Base-by-base conservation (phyloP, 2,329 filamentous ascomycete genomes). In the Diaporthe nobilis region DNA sequence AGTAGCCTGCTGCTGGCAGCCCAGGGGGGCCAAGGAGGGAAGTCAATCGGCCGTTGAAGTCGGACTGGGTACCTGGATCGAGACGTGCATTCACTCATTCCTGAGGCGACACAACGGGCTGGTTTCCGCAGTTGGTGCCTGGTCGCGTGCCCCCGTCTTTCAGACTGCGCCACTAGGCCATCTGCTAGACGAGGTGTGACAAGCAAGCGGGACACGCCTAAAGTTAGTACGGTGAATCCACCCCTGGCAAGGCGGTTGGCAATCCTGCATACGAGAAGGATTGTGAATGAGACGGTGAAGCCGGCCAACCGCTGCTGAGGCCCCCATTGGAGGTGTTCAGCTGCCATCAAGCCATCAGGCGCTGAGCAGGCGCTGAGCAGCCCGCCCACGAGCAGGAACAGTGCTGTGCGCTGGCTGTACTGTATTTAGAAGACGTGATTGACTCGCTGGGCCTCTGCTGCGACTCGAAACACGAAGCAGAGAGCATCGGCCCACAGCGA, bases 251-350 rank as follows among this genome's bases (percentile, higher is more conserved):
- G 47, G 31, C 49, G 12, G 47, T 68, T 53, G 65, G 65, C 47
- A 22, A 47, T 53, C 10, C 47, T 53, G 65, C 65, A 68, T 68
- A 68, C 65, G 65, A 68, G 65, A 68, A 53, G 65, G 65, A 68
- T 68, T 25, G 31, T 8, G 47, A 68, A 68, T 53, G 65, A 28
- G 65, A 68, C 65, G 65, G 65, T 68, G 65, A 68, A 12, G 47
- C 47, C n/a, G 31, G 31, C 65, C 65, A 68, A 39, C 47, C 65
- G 65, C 65, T 53, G 44, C 28, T 51, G 63, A 67, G 63, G 20
- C 63, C 44, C 63, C 20, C 22, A 42, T 44, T 68, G 44, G 63
- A 68, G 10, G 10, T 17, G 6, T 13, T 31, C 63, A 68, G 28
- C 63, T 37, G 63, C 31, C 53, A 8, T 55, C 53, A 10, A 13